Evolutionary conservation across 2,329 filamentous ascomycete genomes (phyloP), one percentile per base, ranked within the genome.

Genomic region (Scolecobasidium constrictum): DNA sequence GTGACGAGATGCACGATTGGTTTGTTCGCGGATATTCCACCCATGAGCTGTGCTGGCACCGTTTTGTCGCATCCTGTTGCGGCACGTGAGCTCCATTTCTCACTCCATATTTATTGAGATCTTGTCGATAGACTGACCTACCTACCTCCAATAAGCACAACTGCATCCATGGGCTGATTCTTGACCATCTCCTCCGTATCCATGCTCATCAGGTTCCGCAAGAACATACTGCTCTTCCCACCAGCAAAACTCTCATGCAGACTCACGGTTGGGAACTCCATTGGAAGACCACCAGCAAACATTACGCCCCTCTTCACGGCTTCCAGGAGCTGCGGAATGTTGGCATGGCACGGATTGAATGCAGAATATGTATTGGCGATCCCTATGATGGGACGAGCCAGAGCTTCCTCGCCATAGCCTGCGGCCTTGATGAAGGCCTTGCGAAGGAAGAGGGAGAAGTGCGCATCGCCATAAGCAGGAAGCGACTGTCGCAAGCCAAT

Each of bases 31-130:
- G 79, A 84, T 13, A 86, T 80, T 0, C 75, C 81, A 2, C 81
- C 82, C 82, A 86, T 86, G 2, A 86, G 57, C 53, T 86, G 81
- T n/a, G n/a, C n/a, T n/a, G n/a, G n/a, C n/a, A n/a, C n/a, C n/a
- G n/a, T n/a, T n/a, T n/a, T n/a, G n/a, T n/a, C n/a, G n/a, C n/a
- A n/a, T n/a, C n/a, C n/a, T n/a, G n/a, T n/a, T n/a, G n/a, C n/a
- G n/a, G n/a, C n/a, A n/a, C n/a, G n/a, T n/a, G n/a, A n/a, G n/a
- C n/a, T n/a, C n/a, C n/a, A n/a, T n/a, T n/a, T n/a, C n/a, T n/a
- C n/a, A n/a, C n/a, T n/a, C n/a, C n/a, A n/a, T n/a, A n/a, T n/a
- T n/a, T n/a, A n/a, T n/a, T 1, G 81, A 82, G 0, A 15, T 9
- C 26, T 9, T 15, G 9, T 9, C 15, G 9, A 9, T 31, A 31